phyloP scores from a whole-genome alignment of 257 asterid genomes.

The Euphrasia confusa region DNA sequence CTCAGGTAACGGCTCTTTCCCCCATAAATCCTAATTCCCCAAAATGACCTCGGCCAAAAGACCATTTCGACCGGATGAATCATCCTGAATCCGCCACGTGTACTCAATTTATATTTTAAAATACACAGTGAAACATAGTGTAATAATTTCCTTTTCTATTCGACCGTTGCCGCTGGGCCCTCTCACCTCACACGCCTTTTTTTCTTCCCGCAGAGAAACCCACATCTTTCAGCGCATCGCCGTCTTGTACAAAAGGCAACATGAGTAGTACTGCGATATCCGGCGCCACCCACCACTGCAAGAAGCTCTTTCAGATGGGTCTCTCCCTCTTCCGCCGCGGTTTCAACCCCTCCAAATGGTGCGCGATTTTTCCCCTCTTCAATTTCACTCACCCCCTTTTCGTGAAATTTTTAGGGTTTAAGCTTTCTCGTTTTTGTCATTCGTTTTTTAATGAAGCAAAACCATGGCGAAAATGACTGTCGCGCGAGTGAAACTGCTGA shows the following conservation, averaged over 20 bases:
- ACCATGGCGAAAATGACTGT: constrained; percentile 96
- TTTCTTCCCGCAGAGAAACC: neutral
- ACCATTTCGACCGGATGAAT: constrained; percentile 13
- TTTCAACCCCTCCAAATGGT: constrained; percentile 90
- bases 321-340: constrained; percentile 50
- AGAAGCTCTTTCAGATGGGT: constrained; percentile 59
- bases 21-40: constrained; percentile 12
- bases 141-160: constrained; percentile 16
- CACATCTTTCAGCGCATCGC: neutral
- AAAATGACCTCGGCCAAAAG: constrained; percentile 25
- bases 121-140: neutral
- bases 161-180: constrained; percentile 54
- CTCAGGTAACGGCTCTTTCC: constrained; percentile 37
- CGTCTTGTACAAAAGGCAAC: constrained; percentile 17
- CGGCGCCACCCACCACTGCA: constrained; percentile 52
- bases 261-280: constrained; percentile 27
- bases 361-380: neutral
- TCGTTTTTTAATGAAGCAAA: constrained; percentile 42
- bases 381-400: neutral
- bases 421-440: neutral
- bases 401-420: neutral
- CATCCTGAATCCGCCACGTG: constrained; percentile 34
- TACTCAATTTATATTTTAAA: constrained; percentile 5
- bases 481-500: constrained; percentile 87
- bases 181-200: constrained; percentile 13